Evolutionary conservation across 306 rosid genomes (phyloP), one percentile per base, ranked within the genome.

Genomic region (Trifolium fragiferum): DNA sequence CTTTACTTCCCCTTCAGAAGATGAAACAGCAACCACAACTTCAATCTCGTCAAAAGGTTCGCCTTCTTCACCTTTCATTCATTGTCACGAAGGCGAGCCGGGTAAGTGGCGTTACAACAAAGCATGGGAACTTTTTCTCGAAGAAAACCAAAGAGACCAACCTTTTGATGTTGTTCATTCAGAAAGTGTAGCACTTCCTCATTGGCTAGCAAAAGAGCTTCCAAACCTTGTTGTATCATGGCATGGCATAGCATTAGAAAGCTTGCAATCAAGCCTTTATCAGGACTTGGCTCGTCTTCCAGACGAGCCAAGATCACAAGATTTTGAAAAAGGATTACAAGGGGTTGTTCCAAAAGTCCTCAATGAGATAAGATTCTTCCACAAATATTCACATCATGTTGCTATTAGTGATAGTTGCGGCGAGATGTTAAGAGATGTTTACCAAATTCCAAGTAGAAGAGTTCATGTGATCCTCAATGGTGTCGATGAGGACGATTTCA

Each of bases 241-340:
- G 99, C 99, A 94, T 61, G 99, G 99, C 72, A 92, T 94, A 61
- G 99, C 99, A 4, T 76, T 94, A 0, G 99, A 94, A 80, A 90
- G 92, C 87, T 74, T 94, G 60, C 97, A 94, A 78, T 94, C 99
- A 13, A 78, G 76, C 35, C 85, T 94, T 21, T 90, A 83, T 82
- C 99, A 94, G 38, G 99, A 94, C 79, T 81, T 94, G 33, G 79
- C 90, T 0, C 90, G 91, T 1, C 76, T 73, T 10, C 72, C 77
- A 0, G 77, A 75, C 32, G 95, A 90, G 77, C 90, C 96, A 8
- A 76, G 82, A 37, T 84, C 91, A 8, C 90, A 90, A 1, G 81
- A 88, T 68, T 91, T 88, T 66, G 89, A 90, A 53, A 49, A 63
- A 75, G 88, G 83, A n/a, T 53, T 90, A 50, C 90, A 88, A 50